Evolutionary conservation across 2,329 filamentous ascomycete species (phyloP).

Genomic region (Esteya vermicola): DNA sequence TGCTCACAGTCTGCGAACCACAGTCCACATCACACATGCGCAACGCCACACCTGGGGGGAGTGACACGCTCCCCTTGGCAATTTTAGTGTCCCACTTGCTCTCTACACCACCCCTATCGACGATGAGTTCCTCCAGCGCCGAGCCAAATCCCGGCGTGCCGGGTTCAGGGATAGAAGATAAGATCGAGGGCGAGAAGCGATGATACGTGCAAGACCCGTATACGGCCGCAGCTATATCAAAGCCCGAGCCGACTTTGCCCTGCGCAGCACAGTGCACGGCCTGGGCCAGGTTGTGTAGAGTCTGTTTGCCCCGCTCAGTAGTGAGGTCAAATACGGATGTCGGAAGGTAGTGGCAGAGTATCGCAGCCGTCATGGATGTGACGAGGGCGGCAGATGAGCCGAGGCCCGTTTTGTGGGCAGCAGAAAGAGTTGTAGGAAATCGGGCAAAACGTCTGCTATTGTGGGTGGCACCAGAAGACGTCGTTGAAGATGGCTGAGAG

Average conservation of each 20-base stretch:
- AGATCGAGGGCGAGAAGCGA: constrained; percentile 72
- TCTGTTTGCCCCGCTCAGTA: constrained; percentile 36
- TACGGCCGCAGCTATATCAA: constrained; percentile 86
- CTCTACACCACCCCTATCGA: constrained; percentile 25
- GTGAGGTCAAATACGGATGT: constrained; percentile 38
- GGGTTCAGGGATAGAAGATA: constrained; percentile 52
- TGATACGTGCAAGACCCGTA: constrained; percentile 85
- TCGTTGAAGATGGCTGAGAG: constrained; percentile 46
- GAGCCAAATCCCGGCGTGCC: constrained; percentile 52
- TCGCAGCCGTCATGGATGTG: constrained; percentile 65
- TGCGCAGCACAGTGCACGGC: constrained; percentile 90
- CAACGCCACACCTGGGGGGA: constrained; percentile 62
- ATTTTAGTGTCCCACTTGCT: constrained; percentile 71
- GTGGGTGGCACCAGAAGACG: constrained; percentile 16
- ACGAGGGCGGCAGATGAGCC: constrained; percentile 91
- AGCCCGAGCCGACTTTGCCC: constrained; percentile 90
- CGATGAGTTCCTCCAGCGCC: constrained; percentile 50
- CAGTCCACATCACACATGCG: constrained; percentile 96
- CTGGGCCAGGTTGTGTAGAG: constrained; percentile 86
- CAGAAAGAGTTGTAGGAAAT: constrained; percentile 60
- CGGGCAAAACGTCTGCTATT: constrained; percentile 48
- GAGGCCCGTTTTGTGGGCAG: constrained; percentile 89
- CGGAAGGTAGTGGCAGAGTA: constrained; percentile 64
- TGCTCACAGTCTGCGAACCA: constrained; percentile 81
- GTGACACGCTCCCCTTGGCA: constrained; percentile 49